A percentile compares a stretch with the other conserved stretches of the same genome.
phyloP scores from a whole-genome alignment of 1,139 yeast species.

The Trichomonascaceae sp. region DNA sequence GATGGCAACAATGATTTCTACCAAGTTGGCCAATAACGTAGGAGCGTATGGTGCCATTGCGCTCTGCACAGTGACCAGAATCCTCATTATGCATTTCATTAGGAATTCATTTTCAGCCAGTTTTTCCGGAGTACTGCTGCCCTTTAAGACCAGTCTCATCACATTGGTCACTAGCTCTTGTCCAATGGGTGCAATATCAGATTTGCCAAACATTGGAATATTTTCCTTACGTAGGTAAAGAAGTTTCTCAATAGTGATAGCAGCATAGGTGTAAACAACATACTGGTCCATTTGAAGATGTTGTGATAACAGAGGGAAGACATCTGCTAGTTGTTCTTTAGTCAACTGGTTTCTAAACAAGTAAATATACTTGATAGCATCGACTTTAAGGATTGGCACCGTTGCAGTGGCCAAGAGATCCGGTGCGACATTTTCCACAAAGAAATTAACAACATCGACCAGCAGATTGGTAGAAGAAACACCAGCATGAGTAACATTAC shows the following conservation, averaged over 20 bases:
- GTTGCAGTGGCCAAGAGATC: conserved; percentile 54
- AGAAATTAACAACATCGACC: conserved; percentile 83
- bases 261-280: conserved; percentile 88
- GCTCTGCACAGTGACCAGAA: conserved; percentile 70
- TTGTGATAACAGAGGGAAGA: conserved; percentile 72
- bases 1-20: conserved; percentile 63
- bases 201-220: conserved; percentile 58
- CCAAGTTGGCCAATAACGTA: conserved; percentile 50
- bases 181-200: conserved; percentile 57
- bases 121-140: conserved; percentile 71
- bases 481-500: conserved; percentile 77
- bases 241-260: conserved; percentile 86
- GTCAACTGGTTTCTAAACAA: conserved; percentile 90
- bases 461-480: conserved; percentile 81
- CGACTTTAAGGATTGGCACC: conserved; percentile 62
- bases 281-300: conserved; percentile 59
- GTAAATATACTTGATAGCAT: conserved; percentile 86
- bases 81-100: conserved; percentile 83
- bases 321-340: conserved; percentile 70
- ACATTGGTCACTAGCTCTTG: conserved; percentile 55
- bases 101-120: conserved; percentile 92
- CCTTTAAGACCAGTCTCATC: conserved; percentile 58
- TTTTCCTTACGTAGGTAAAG: conserved; percentile 60
- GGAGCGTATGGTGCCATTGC: conserved; percentile 40
- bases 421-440: conserved; percentile 70